A percentile compares a stretch with the other conserved stretches of the same genome.
Evolutionary conservation across 192 early-diverging fungal species (phyloP).

Genomic region (Gryganskiella cystojenkinii): DNA sequence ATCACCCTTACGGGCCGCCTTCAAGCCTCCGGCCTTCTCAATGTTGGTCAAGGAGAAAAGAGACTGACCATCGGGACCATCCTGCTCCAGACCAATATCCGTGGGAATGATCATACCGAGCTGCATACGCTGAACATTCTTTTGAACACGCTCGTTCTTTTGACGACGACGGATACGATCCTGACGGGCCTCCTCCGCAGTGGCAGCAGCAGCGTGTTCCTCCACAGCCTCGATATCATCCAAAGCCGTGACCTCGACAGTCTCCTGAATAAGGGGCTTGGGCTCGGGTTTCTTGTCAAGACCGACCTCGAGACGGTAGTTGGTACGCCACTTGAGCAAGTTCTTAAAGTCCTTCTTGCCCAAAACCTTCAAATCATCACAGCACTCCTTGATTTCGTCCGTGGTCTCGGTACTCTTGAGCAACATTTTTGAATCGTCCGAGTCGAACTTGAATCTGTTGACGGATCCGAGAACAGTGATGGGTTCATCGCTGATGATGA

Average conservation of each 20-base stretch:
- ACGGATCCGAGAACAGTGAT: slow-evolving; percentile 79
- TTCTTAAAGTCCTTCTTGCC: slow-evolving; percentile 94
- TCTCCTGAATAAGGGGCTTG: slow-evolving; percentile 49
- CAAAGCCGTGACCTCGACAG: slow-evolving; percentile 53
- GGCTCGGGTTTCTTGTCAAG: slow-evolving; percentile 64
- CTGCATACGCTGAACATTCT: slow-evolving; percentile 79
- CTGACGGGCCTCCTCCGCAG: slow-evolving; percentile 44
- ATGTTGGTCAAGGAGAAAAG: slow-evolving; percentile 69
- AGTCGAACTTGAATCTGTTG: slow-evolving; percentile 80
- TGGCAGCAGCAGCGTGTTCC: slow-evolving; percentile 51
- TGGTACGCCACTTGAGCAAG: slow-evolving; percentile 90
- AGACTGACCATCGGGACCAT: slow-evolving; percentile 59
- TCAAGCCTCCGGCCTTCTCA: slow-evolving; percentile 60
- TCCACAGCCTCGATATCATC: slow-evolving; percentile 71
- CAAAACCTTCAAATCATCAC: slow-evolving; percentile 90
- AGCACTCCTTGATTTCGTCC: slow-evolving; percentile 82
- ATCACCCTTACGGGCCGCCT: slow-evolving; percentile 65
- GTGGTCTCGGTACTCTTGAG: slow-evolving; percentile 71
- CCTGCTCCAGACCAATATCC: slow-evolving; percentile 80
- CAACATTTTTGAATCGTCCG: slow-evolving; percentile 69
- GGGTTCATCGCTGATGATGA: slow-evolving; percentile 83
- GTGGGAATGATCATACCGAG: slow-evolving; percentile 81
- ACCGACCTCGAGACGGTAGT: slow-evolving; percentile 69
- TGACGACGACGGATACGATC: slow-evolving; percentile 66
- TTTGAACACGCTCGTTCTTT: slow-evolving; percentile 75